Evolutionary conservation across 805 yeast species (phyloP), one percentile per base, ranked within the genome.

Genomic region (Clavispora asparagi): DNA sequence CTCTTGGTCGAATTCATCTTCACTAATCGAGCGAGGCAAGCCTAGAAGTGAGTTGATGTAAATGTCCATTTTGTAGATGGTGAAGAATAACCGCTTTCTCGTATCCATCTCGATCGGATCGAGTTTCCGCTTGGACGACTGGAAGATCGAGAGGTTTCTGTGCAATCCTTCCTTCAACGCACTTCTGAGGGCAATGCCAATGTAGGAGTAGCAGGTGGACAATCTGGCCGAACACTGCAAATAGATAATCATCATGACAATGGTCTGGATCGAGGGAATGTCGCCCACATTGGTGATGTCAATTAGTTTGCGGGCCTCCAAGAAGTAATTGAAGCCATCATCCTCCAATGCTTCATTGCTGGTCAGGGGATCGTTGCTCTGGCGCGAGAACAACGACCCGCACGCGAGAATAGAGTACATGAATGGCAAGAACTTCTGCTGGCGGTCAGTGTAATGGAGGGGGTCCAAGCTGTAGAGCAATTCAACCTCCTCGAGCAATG

Each of bases 21-120:
- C 85, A 41, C 79, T 71, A 14, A 89, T 78, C 2, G 90, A 79
- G 47, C 88, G 71, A 1, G 97, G 97, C 42, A 90, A 70, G 1
- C 96, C 97, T 52, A 91, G 62, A 69, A 90, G 82, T 8, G 96
- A 85, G 61, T 87, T 87, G 57, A 89, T 87, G 61, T 91, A 90
- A 39, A 88, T 81, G 59, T 91, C 97, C 85, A 89, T 85, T 62
- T 90, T 90, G 62, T 87, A 85, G 51, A 90, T 83, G 1, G 96
- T 85, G 87, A 92, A 90, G 62, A 90, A 90, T 37, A 91, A 67
- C 48, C 97, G 73, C 63, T 89, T 90, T 49, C 95, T 73, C 1
- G 87, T 85, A 59, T 91, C 96, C 33, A 82, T 70, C 59, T 87
- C 95, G 30, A 90, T 82, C 1, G 91, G 91, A 54, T 85, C 85